phyloP scores from a whole-genome alignment of 106 monocot genomes.

The Acorus calamus region DNA sequence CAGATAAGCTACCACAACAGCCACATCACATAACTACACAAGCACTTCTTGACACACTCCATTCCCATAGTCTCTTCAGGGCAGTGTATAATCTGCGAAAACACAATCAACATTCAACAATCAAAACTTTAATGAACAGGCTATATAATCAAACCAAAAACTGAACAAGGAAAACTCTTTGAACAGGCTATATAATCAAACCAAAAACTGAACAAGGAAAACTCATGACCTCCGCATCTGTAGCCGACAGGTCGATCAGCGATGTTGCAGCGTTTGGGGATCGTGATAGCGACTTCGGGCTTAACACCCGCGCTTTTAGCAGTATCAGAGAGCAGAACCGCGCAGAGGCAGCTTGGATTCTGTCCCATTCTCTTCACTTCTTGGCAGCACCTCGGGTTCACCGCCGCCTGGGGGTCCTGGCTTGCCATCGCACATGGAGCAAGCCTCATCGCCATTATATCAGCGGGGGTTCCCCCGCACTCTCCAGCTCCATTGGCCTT shows the following conservation, averaged over 20 bases:
- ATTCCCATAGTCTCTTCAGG: background rate
- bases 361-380: conserved; percentile 33
- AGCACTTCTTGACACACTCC: no score
- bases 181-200: background rate
- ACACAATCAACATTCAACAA: background rate
- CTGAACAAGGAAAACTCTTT: background rate
- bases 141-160: background rate
- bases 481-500: conserved; percentile 43
- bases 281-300: conserved; percentile 51
- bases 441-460: conserved; percentile 42
- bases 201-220: conserved; percentile 1
- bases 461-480: conserved; percentile 36
- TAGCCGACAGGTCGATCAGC: conserved; percentile 60
- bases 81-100: conserved; percentile 14
- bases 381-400: conserved; percentile 31
- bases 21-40: no score
- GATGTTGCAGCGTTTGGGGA: conserved; percentile 65
- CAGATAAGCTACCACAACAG: no score
- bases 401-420: conserved; percentile 18
- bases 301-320: conserved; percentile 42
- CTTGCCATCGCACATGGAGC: conserved; percentile 43
- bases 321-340: conserved; percentile 51
- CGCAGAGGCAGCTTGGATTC: conserved; percentile 66
- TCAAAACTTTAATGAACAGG: background rate
- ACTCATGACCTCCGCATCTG: conserved; percentile 60